Evolutionary conservation across 192 early-diverging fungal species (phyloP).

Genomic region (Podila epicladia): DNA sequence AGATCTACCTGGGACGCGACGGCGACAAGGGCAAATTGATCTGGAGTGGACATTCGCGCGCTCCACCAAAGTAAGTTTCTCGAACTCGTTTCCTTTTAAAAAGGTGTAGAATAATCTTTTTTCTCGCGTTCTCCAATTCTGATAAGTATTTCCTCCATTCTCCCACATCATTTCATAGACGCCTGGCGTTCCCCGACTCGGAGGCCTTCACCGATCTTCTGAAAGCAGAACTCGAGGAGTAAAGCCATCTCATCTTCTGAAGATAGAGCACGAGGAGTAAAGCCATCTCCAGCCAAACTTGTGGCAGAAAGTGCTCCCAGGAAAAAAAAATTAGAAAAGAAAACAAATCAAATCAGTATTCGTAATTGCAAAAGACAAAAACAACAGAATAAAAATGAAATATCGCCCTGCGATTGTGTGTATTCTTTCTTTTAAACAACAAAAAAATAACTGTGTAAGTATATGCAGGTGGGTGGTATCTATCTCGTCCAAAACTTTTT

Average conservation of each 20-base stretch:
- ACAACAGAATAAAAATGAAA: too few relatives aligned
- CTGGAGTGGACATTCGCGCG: slow-evolving; percentile 45
- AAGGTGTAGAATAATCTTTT: not conserved
- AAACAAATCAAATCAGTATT: too few relatives aligned
- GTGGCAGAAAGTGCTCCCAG: too few relatives aligned
- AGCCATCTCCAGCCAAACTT: not conserved
- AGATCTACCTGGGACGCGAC: slow-evolving; percentile 31
- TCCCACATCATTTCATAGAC: not conserved
- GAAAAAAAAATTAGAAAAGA: too few relatives aligned
- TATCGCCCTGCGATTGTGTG: too few relatives aligned
- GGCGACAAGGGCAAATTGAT: slow-evolving; percentile 29
- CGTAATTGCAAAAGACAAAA: too few relatives aligned
- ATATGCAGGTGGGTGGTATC: too few relatives aligned
- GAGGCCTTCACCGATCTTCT: slow-evolving; percentile 25
- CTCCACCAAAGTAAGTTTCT: slow-evolving; percentile 29
- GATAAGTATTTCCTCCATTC: not conserved
- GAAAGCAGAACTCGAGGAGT: slow-evolving; percentile 24
- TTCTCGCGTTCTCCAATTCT: not conserved
- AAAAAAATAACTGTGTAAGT: too few relatives aligned
- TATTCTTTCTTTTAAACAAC: too few relatives aligned
- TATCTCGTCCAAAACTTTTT: not conserved
- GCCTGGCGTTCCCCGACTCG: slow-evolving; percentile 36
- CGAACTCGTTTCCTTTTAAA: not conserved
- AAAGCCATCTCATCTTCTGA: slow-evolving; percentile 5
- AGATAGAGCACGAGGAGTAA: slow-evolving; percentile 20